Evolutionary conservation across 2,329 filamentous ascomycete genomes (phyloP).

Genomic region (Cordyceps cicadae): DNA sequence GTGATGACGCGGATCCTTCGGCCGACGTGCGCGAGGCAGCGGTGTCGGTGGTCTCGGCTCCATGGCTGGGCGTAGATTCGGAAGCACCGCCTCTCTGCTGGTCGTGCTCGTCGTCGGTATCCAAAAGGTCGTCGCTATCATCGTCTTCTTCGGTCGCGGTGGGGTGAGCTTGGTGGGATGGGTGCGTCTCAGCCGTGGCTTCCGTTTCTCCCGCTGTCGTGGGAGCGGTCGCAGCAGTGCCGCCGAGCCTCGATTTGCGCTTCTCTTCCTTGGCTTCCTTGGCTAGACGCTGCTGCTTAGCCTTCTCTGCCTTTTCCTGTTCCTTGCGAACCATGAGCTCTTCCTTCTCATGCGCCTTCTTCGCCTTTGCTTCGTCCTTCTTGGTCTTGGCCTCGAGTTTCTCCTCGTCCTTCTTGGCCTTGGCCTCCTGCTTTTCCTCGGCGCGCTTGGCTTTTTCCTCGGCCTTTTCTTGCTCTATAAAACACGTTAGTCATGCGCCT

Average conservation of each 20-base stretch:
- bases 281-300: slow-evolving; percentile 42
- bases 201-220: slow-evolving; percentile 11
- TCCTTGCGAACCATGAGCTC: slow-evolving; percentile 36
- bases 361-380: slow-evolving; percentile 26
- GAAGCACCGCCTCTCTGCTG: slow-evolving; percentile 11
- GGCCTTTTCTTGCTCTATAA: slow-evolving; percentile 37
- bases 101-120: slow-evolving; percentile 15
- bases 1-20: slow-evolving; percentile 19
- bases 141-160: slow-evolving; percentile 8
- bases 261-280: slow-evolving; percentile 47
- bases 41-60: slow-evolving; percentile 5
- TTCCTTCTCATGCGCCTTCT: slow-evolving; percentile 20
- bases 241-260: slow-evolving; percentile 31
- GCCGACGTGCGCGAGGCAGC: slow-evolving; percentile 4
- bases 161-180: slow-evolving; percentile 12
- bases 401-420: slow-evolving; percentile 5
- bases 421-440: slow-evolving; percentile 32
- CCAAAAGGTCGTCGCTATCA: slow-evolving; percentile 9
- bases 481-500: not conserved
- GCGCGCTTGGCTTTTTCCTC: slow-evolving; percentile 9
- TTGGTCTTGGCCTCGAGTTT: slow-evolving; percentile 33
- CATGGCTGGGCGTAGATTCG: not conserved
- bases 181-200: not conserved
- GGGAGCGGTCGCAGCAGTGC: slow-evolving; percentile 12
- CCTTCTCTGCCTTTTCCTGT: slow-evolving; percentile 43